phyloP scores from a whole-genome alignment of 352 stramenopile species.

The Phytophthora sp. region DNA sequence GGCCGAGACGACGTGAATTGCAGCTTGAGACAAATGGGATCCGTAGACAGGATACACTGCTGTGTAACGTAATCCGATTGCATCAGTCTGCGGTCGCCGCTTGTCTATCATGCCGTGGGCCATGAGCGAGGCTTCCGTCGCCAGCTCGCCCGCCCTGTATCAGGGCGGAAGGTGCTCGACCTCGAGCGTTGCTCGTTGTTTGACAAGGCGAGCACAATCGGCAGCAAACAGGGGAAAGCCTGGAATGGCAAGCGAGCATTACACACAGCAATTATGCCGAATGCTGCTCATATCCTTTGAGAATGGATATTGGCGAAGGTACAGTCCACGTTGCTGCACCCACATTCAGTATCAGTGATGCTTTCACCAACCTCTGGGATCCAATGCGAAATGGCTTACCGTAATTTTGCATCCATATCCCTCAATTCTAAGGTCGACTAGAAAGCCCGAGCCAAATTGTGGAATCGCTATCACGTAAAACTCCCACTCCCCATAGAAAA shows the following conservation, averaged over 20 bases:
- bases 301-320: conserved; percentile 1
- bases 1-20: conserved; percentile 4
- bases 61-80: conserved; percentile 11
- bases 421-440: neutral
- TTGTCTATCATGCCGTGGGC: conserved; percentile 9
- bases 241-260: conserved; percentile 15
- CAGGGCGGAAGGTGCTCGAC: conserved; percentile 11
- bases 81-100: conserved; percentile 16
- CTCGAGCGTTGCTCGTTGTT: conserved; percentile 8
- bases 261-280: conserved; percentile 18
- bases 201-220: conserved; percentile 20
- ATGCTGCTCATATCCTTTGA: conserved; percentile 1
- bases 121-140: conserved; percentile 28
- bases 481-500: neutral
- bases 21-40: conserved; percentile 15
- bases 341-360: neutral
- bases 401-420: conserved; percentile 2
- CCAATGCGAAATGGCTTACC: neutral
- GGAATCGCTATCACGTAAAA: neutral
- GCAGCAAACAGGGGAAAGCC: conserved; percentile 26
- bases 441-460: conserved; percentile 10
- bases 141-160: conserved; percentile 10
- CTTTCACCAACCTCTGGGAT: neutral
- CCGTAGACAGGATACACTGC: neutral
- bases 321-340: neutral